phyloP scores from a whole-genome alignment of 352 stramenopile genomes.

The Pythium pyrilobum region DNA sequence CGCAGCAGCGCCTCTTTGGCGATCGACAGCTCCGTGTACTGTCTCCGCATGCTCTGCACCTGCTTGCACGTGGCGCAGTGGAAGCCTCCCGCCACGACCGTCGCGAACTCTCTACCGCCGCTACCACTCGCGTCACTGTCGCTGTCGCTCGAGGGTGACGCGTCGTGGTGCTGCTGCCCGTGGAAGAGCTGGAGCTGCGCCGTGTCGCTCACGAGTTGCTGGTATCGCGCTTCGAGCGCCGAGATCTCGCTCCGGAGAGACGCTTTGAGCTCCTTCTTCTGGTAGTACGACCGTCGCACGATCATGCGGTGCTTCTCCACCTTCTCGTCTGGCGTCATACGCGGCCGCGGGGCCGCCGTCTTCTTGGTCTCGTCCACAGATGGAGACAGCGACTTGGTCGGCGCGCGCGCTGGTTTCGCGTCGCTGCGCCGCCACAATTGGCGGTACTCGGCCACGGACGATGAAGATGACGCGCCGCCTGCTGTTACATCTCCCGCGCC shows the following conservation, averaged over 20 bases:
- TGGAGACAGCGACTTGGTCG: too few relatives aligned
- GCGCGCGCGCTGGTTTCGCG: neutral
- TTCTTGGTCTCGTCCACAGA: too few relatives aligned
- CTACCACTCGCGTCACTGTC: neutral
- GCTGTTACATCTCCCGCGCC: too few relatives aligned
- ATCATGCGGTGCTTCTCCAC: slow-evolving; percentile 22
- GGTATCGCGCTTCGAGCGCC: slow-evolving; percentile 24
- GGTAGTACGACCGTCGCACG: slow-evolving; percentile 18
- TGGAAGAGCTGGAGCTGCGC: slow-evolving; percentile 11
- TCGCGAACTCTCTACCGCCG: neutral
- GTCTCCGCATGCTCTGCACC: neutral
- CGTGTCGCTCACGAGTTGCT: slow-evolving; percentile 17
- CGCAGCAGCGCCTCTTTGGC: slow-evolving; percentile 21
- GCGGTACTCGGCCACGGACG: neutral
- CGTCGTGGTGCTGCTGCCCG: neutral
- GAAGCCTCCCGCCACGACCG: neutral
- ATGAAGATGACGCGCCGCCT: neutral
- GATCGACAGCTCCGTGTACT: slow-evolving; percentile 20
- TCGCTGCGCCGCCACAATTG: neutral
- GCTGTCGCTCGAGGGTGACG: neutral
- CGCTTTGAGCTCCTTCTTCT: slow-evolving; percentile 20
- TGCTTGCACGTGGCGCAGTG: slow-evolving; percentile 10
- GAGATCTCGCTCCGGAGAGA: slow-evolving; percentile 22
- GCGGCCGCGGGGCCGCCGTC: neutral
- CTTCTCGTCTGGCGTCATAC: slow-evolving; percentile 19